These are phyloP conservation scores for Jatropha podagrica DNA, from an alignment of 441 rosid genomes.

Conservation along the genomic window DNA sequence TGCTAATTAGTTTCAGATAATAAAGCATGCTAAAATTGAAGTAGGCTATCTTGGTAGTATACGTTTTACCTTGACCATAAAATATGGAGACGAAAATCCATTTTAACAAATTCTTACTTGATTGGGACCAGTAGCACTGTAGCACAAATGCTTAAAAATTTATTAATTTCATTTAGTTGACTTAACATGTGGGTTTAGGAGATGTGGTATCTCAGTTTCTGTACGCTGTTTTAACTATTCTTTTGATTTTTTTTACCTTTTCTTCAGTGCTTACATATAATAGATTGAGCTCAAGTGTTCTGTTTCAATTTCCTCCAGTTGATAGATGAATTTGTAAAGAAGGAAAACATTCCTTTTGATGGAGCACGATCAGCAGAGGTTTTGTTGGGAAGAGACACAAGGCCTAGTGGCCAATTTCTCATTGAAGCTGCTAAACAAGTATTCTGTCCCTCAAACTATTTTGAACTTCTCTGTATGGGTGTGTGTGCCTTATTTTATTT, in stretches of 20 bases:
- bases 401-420: constrained; percentile 91
- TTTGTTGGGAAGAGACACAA: constrained; percentile 82
- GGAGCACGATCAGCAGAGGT: constrained; percentile 54
- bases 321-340: constrained; percentile 56
- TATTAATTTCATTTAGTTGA: not conserved
- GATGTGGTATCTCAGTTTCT: not conserved
- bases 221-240: not conserved
- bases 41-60: not conserved
- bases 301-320: constrained; percentile 34
- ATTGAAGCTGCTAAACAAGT: constrained; percentile 79
- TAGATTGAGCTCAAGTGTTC: not conserved
- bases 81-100: not conserved
- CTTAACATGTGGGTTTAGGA: not conserved
- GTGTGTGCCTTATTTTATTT: not conserved
- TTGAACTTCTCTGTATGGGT: not conserved
- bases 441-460: constrained; percentile 7
- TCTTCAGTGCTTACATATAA: not conserved
- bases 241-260: not conserved
- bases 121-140: not conserved
- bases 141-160: not conserved
- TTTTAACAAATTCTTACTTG: not conserved
- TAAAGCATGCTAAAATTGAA: not conserved
- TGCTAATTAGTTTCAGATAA: not conserved
- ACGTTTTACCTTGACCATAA: not conserved
- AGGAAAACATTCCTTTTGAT: constrained; percentile 54